Base-by-base conservation (phyloP, 176 grass and related monocot species). In the Oryza glumipatula region DNA sequence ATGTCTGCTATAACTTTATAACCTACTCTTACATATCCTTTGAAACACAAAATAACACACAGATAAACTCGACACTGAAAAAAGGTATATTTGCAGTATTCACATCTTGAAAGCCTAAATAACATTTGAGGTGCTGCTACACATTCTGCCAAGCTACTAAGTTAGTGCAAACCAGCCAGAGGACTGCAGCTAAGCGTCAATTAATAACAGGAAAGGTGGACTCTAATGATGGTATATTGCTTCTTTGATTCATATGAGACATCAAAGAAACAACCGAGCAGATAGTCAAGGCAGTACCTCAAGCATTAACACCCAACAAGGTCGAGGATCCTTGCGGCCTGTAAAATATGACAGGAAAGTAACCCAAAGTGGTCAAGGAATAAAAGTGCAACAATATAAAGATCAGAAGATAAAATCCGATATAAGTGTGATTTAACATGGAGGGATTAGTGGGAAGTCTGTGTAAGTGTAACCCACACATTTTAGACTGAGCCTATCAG, bases 231-330 rank as follows among this genome's bases (percentile, higher is more conserved):
- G 49, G 17, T 56, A 68, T 48, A 68, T 56, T 76, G 64, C 61
- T 61, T 33, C 3, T 67, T 63, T 80, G 26, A 30, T 54, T 46
- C 21, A 72, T 61, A 67, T 73, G 76, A 45, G 8, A 6, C 19
- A 79, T 45, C 46, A 21, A 41, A 67, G 13, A 73, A 80, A n/a
- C 22, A 45, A 76, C 11, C 46, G 3, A 81, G 24, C 70, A 73
- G 41, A 85, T 3, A 80, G 23, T 56, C 30, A 61, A 49, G 78
- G 75, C 14, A 51, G 38, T 75, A 95, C 96, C 96, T 98, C 96
- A 63, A 98, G 93, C 96, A 98, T 95, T 83, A 98, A 89, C 63
- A 98, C 93, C 93, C 96, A 98, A 83, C 96, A 95, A 71, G 91
- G 88, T 79, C 26, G 89, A 76, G 83, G 80, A 63, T 95, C 83